Percentiles rank a stretch among this genome's conserved stretches.
phyloP scores from a whole-genome alignment of 2,329 filamentous ascomycete genomes.

The Thielaviopsis punctulata region DNA sequence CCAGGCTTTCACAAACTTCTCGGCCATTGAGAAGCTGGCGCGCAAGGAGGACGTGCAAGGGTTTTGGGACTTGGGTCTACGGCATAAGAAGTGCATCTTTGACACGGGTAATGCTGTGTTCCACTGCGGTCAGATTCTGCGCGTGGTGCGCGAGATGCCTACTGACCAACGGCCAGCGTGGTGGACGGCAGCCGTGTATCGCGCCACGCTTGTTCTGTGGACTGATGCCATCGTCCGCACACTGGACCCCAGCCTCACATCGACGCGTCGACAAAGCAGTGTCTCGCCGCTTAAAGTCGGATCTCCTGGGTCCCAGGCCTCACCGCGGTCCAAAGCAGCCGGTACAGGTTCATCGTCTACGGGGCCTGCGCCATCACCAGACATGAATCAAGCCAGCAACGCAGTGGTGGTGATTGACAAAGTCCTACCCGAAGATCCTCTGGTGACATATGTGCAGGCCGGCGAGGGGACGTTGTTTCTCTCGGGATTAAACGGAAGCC shows the following conservation, averaged over 20 bases:
- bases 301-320: conserved; percentile 5
- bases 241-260: neutral
- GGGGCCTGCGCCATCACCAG: conserved; percentile 3
- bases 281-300: neutral
- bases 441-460: conserved; percentile 23
- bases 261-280: neutral
- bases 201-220: conserved; percentile 47
- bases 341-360: conserved; percentile 1
- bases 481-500: conserved; percentile 19
- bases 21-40: conserved; percentile 48
- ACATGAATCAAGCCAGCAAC: neutral
- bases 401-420: conserved; percentile 23
- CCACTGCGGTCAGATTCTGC: conserved; percentile 50
- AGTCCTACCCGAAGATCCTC: conserved; percentile 23
- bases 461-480: conserved; percentile 21
- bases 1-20: conserved; percentile 50
- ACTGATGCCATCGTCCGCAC: conserved; percentile 32
- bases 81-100: conserved; percentile 46
- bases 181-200: conserved; percentile 56
- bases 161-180: conserved; percentile 44
- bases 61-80: conserved; percentile 34
- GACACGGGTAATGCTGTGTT: conserved; percentile 46
- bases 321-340: neutral
- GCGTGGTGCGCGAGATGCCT: conserved; percentile 42
- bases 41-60: conserved; percentile 36